phyloP scores from a whole-genome alignment of 257 asterid genomes.

The Fraxinus americana region DNA sequence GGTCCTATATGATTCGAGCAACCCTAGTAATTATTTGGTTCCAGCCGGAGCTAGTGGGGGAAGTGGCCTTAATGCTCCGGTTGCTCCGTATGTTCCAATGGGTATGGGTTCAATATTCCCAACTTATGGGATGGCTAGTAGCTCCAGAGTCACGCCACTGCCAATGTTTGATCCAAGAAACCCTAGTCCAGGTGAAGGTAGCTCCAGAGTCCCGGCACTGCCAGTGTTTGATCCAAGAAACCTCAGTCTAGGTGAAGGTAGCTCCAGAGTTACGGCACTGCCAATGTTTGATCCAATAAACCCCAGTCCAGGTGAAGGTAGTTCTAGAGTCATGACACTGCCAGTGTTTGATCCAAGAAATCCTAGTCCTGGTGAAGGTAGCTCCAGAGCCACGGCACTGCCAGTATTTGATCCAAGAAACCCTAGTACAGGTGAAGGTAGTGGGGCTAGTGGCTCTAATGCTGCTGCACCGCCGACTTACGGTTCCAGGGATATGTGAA shows the following conservation, averaged over 20 bases:
- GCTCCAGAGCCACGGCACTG: neutral
- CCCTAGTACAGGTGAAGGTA: neutral
- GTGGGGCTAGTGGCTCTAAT: neutral
- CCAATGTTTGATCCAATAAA: neutral
- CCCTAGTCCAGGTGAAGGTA: neutral
- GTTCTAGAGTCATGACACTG: neutral
- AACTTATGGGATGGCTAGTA: neutral
- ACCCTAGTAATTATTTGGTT: neutral
- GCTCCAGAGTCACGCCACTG: neutral
- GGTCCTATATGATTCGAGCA: neutral
- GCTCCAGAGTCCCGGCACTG: neutral
- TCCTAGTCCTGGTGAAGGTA: neutral
- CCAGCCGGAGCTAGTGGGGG: neutral
- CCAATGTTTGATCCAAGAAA: neutral
- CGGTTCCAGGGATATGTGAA: neutral
- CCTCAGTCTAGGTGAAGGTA: neutral
- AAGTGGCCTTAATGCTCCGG: neutral
- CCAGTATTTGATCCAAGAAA: neutral
- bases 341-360: neutral
- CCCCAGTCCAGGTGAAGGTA: neutral
- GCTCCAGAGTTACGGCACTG: neutral
- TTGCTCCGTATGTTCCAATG: neutral
- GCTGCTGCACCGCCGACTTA: neutral
- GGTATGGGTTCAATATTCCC: no score
- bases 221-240: neutral